Conservation (phyloP, 345 rosid species). For the Moricandia moricandioides region DNA sequence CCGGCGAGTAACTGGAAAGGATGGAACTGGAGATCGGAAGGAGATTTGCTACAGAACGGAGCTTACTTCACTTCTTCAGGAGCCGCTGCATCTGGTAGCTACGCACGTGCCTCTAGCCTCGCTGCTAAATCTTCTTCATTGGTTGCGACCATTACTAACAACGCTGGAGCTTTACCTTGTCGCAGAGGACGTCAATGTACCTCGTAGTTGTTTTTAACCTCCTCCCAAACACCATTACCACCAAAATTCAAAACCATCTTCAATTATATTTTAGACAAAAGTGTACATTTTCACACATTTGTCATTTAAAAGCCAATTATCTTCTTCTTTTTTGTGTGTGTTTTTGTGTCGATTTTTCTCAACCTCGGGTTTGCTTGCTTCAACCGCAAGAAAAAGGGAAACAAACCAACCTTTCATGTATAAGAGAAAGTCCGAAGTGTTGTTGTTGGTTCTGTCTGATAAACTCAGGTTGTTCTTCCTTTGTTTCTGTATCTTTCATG, state of each 20-base stretch:
- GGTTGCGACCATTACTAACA: slow-evolving; percentile 72
- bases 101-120: slow-evolving; percentile 92
- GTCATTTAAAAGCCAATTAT: slow-evolving; percentile 37
- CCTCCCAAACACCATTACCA: slow-evolving; percentile 1
- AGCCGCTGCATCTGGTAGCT: slow-evolving; percentile 78
- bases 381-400: slow-evolving; percentile 27
- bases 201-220: slow-evolving; percentile 22
- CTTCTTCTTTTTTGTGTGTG: slow-evolving; percentile 17
- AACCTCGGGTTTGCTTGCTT: slow-evolving; percentile 40
- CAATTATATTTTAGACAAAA: slow-evolving; percentile 29
- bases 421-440: slow-evolving; percentile 33
- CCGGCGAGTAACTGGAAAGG: slow-evolving; percentile 50
- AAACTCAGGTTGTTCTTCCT: background rate
- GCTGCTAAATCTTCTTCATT: slow-evolving; percentile 83
- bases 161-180: slow-evolving; percentile 74
- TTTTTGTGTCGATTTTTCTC: slow-evolving; percentile 34
- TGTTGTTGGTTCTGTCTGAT: slow-evolving; percentile 14
- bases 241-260: slow-evolving; percentile 15
- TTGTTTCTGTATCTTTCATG: background rate
- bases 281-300: slow-evolving; percentile 43
- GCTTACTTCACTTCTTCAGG: slow-evolving; percentile 94
- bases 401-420: slow-evolving; percentile 29
- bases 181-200: slow-evolving; percentile 58
- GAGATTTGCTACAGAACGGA: slow-evolving; percentile 80
- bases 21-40: slow-evolving; percentile 98